These are phyloP conservation scores for Trichosporon sp. DNA, from an alignment of 1,284 basidiomycete genomes.

Conservation along the genomic window DNA sequence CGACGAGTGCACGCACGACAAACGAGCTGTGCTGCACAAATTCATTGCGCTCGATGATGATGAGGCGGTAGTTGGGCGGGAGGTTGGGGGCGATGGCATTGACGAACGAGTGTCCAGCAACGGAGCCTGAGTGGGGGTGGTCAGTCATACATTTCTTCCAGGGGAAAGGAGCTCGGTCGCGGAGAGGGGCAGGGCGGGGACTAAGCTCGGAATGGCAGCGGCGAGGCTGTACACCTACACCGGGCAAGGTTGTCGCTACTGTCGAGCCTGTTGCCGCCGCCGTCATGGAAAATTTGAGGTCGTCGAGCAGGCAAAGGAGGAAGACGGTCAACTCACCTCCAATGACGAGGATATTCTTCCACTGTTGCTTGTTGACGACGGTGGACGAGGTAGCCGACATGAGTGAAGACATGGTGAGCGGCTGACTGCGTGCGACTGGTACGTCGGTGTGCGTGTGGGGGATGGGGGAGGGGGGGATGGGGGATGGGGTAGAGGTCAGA, in stretches of 20 bases:
- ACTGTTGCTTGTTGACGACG: constrained; percentile 5
- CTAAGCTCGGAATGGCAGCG: not conserved
- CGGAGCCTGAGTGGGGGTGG: constrained; percentile 28
- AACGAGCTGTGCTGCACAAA: constrained; percentile 46
- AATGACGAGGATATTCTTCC: constrained; percentile 39
- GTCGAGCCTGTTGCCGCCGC: not conserved
- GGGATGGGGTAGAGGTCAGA: not conserved
- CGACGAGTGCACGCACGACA: constrained; percentile 47
- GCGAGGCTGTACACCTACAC: too few species aligned
- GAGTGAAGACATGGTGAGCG: not conserved
- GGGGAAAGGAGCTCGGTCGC: not conserved
- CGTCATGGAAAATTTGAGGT: not conserved
- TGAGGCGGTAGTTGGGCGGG: constrained; percentile 45
- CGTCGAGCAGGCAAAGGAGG: too few species aligned
- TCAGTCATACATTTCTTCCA: not conserved
- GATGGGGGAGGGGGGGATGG: not conserved
- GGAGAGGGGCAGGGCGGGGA: not conserved
- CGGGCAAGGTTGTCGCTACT: not conserved
- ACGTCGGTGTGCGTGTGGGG: too few species aligned
- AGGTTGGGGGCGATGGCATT: constrained; percentile 39
- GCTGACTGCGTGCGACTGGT: too few species aligned
- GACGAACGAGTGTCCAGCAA: constrained; percentile 39
- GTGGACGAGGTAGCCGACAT: constrained; percentile 1
- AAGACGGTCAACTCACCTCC: constrained; percentile 28
- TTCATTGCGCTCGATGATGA: constrained; percentile 49